A percentile compares a stretch with the other conserved stretches of the same genome.
Evolutionary conservation across 2,329 filamentous ascomycete genomes (phyloP).

Genomic region (Penicillium janthinellum): DNA sequence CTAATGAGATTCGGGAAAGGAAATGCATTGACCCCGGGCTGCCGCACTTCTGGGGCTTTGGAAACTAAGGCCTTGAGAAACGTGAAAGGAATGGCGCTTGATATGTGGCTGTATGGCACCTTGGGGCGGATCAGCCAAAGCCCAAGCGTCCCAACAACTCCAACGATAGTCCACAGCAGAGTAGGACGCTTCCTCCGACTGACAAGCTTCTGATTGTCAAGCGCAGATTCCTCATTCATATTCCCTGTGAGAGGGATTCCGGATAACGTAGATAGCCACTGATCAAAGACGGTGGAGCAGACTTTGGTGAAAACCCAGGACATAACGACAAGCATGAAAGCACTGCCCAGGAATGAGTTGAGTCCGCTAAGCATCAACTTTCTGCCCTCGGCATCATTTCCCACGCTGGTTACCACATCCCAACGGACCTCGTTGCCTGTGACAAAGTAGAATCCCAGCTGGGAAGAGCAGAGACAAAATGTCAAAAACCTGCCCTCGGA

Average conservation of each 20-base stretch:
- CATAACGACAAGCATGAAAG: slow-evolving; percentile 19
- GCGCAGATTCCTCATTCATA: slow-evolving; percentile 17
- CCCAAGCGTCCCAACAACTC: slow-evolving; percentile 11
- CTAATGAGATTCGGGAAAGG: slow-evolving; percentile 29
- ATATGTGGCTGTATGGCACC: slow-evolving; percentile 35
- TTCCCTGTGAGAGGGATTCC: slow-evolving; percentile 14
- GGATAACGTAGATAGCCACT: slow-evolving; percentile 28
- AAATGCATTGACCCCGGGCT: slow-evolving; percentile 22
- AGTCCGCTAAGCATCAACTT: slow-evolving; percentile 35
- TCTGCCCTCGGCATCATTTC: slow-evolving; percentile 32
- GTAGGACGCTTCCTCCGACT: background rate
- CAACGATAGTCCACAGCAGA: slow-evolving; percentile 24
- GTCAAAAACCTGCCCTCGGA: slow-evolving; percentile 23
- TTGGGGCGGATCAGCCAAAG: slow-evolving; percentile 30
- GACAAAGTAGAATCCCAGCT: slow-evolving; percentile 36
- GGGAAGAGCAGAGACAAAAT: slow-evolving; percentile 28
- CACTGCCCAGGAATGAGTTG: slow-evolving; percentile 28
- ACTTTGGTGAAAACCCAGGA: slow-evolving; percentile 26
- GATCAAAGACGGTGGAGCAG: slow-evolving; percentile 21
- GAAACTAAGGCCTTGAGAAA: slow-evolving; percentile 25
- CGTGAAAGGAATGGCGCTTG: slow-evolving; percentile 32
- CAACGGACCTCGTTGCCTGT: slow-evolving; percentile 37
- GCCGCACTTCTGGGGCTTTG: background rate
- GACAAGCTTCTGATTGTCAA: slow-evolving; percentile 7
- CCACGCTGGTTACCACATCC: slow-evolving; percentile 33